Evolutionary conservation across 1,284 basidiomycete genomes (phyloP), one percentile per base, ranked within the genome.

Genomic region (Chalciporus sp.): DNA sequence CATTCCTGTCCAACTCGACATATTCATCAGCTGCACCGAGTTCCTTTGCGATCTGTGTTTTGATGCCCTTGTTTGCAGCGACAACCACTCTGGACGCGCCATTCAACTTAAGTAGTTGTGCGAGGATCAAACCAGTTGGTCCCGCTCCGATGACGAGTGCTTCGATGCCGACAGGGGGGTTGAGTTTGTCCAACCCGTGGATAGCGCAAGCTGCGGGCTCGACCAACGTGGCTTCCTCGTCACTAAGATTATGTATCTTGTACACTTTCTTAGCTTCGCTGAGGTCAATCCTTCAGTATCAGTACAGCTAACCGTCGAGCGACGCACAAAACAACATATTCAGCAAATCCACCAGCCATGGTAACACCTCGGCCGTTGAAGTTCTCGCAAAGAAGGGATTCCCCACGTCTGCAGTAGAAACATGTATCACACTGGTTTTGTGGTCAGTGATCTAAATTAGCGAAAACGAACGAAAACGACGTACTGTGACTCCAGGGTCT

Each of bases 201-300:
- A 94, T 82, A 14, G 92, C 91, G 69, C 92, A 94, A 28, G 90
- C 85, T 4, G 91, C 87, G 12, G 92, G 91, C 71, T 94, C 92
- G 39, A 94, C 75, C 29, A 94, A 79, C 4, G 88, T 92, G 1
- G 92, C 87, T 66, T 94, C 90, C 70, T 90, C 86, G 63, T 92
- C 90, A 10, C 84, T 81, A 41, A 94, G 78, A 73, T 92, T 92
- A 61, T 86, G 68, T 69, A 94, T 87, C 72, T 86, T 88, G 80
- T 87, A 93, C 42, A 90, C 76, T 69, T 92, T 93, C 66, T 85
- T 81, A 44, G 77, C 74, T 49, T 77, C 71, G 59, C 84, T 86
- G 57, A 31, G 19, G 49, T 19, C 43, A 46, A 47, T 2, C 11
- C 19, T 46, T 35, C 39, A 31, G 33, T 31, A 37, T 46, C 42